These are phyloP conservation scores for Ogataea dorogensis DNA, from an alignment of 805 yeast genomes.

Conservation along the genomic window DNA sequence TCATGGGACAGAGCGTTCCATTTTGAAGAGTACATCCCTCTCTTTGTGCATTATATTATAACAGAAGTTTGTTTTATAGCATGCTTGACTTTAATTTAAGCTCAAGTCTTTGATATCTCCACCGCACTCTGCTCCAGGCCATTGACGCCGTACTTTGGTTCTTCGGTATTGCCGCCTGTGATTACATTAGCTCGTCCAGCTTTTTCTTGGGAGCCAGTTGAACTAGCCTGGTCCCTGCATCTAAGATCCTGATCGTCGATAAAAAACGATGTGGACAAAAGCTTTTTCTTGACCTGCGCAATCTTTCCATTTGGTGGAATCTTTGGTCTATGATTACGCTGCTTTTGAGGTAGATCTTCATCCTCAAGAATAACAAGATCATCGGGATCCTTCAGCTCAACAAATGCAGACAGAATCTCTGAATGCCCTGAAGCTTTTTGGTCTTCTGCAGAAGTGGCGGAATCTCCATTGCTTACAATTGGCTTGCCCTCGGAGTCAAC, in stretches of 20 bases:
- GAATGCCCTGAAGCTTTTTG: neutral
- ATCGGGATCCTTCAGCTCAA: slow-evolving; percentile 32
- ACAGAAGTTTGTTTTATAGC: too few species aligned
- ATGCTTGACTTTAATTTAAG: too few species aligned
- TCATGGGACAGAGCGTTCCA: slow-evolving; percentile 36
- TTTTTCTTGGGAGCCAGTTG: neutral
- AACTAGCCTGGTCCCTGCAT: slow-evolving; percentile 3
- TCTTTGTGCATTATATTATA: too few species aligned
- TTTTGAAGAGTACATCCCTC: slow-evolving; percentile 24
- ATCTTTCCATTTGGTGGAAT: slow-evolving; percentile 92
- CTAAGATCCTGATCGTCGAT: slow-evolving; percentile 39
- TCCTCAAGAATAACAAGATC: slow-evolving; percentile 70
- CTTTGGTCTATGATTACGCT: slow-evolving; percentile 70
- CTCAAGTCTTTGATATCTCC: too few species aligned
- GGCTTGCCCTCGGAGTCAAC: neutral
- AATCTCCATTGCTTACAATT: slow-evolving; percentile 13
- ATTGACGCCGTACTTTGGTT: too few species aligned
- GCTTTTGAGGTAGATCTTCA: slow-evolving; percentile 79
- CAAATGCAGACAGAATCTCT: slow-evolving; percentile 20
- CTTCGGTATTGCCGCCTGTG: too few species aligned
- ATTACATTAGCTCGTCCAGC: neutral
- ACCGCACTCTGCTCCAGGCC: too few species aligned
- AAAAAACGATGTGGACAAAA: slow-evolving; percentile 53
- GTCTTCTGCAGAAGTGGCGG: neutral
- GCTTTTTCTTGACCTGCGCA: slow-evolving; percentile 62